These are phyloP conservation scores for Pilasporangium apinafurcum DNA, from an alignment of 352 stramenopile genomes.

Conservation along the genomic window DNA sequence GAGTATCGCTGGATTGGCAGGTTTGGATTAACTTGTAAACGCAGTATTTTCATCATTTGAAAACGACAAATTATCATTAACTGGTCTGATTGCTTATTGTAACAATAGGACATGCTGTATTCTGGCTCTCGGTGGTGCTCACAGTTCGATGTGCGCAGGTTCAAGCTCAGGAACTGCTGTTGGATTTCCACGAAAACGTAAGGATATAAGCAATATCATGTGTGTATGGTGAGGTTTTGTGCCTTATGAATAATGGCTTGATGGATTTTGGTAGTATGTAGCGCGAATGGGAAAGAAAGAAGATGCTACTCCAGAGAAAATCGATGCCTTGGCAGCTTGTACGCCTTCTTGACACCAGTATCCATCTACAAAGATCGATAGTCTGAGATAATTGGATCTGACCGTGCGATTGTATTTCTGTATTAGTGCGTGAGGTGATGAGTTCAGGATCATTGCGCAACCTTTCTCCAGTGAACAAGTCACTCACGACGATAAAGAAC, in stretches of 20 bases:
- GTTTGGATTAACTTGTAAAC: too few species aligned
- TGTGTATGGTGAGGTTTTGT: not conserved
- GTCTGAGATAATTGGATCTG: too few species aligned
- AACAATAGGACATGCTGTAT: conserved; percentile 32
- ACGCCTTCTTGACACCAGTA: too few species aligned
- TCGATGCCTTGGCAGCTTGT: conserved; percentile 31
- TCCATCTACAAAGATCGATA: too few species aligned
- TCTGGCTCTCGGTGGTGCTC: conserved; percentile 47
- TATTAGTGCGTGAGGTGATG: conserved; percentile 55
- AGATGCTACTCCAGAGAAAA: conserved; percentile 1
- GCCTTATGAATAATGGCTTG: not conserved
- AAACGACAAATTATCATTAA: too few species aligned
- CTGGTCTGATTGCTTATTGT: too few species aligned
- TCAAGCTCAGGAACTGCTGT: conserved; percentile 49
- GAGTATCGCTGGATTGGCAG: conserved; percentile 48
- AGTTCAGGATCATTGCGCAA: conserved; percentile 47
- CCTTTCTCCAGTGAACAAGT: conserved; percentile 37
- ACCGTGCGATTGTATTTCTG: not conserved
- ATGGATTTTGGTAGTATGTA: conserved; percentile 22
- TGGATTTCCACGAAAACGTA: conserved; percentile 56
- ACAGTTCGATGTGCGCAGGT: conserved; percentile 61
- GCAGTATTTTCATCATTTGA: too few species aligned
- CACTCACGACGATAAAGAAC: conserved; percentile 4
- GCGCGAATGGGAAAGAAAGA: conserved; percentile 3
- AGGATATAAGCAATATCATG: not conserved